Percentiles rank a stretch among this genome's conserved stretches.
phyloP scores from a whole-genome alignment of 2,329 filamentous ascomycete genomes.

The Trichoderma atroviride region DNA sequence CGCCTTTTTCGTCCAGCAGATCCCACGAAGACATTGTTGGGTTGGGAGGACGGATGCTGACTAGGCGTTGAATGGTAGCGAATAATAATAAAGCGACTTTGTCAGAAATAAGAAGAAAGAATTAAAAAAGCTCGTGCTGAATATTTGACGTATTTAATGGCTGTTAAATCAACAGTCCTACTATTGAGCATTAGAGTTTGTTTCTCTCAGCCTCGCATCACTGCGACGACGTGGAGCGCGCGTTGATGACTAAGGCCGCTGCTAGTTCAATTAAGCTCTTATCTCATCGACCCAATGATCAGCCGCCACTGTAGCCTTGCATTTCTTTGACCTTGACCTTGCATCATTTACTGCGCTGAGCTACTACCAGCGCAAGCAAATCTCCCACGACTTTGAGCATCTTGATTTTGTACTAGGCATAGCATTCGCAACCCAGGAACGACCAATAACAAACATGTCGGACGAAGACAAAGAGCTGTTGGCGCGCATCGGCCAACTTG shows the following conservation, averaged over 20 bases:
- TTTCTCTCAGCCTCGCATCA: slow-evolving; percentile 14
- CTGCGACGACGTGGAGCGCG: slow-evolving; percentile 15
- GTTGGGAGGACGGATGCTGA: not conserved
- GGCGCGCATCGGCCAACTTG: slow-evolving; percentile 56
- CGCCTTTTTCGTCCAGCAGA: slow-evolving; percentile 73
- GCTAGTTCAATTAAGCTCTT: not conserved
- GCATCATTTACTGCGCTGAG: slow-evolving; percentile 5
- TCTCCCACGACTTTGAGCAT: not conserved
- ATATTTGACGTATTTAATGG: not conserved
- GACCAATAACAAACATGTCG: slow-evolving; percentile 41
- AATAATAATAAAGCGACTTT: not conserved
- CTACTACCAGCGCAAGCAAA: not conserved
- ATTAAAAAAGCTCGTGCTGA: not conserved
- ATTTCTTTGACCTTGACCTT: slow-evolving; percentile 3
- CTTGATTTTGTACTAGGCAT: not conserved
- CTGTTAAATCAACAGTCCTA: not conserved
- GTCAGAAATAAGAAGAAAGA: not conserved
- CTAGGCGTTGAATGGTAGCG: not conserved
- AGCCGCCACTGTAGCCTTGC: slow-evolving; percentile 11
- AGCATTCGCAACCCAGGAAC: not conserved
- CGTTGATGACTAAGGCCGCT: slow-evolving; percentile 23
- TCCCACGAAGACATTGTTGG: slow-evolving; percentile 56
- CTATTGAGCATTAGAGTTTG: not conserved
- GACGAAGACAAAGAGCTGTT: slow-evolving; percentile 57
- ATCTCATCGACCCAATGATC: not conserved